Evolutionary conservation across 352 stramenopile species (phyloP), one percentile per base, ranked within the genome.

Genomic region (Blastocystis sp.): DNA sequence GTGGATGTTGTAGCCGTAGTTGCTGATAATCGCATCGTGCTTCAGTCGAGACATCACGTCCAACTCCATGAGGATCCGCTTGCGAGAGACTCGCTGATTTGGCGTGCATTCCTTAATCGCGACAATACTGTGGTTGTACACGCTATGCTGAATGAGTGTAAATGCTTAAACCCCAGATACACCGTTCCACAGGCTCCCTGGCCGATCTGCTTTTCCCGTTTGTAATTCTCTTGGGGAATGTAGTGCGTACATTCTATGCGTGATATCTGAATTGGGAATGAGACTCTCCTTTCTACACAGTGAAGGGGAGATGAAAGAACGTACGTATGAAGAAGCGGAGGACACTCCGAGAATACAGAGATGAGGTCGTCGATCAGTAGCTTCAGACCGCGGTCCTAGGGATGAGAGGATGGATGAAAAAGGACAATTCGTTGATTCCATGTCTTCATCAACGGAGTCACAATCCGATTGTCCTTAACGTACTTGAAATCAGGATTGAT

Each of bases 101-200:
- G 43, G 45, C 3, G n/a, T 40, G 71, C 14, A 68, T 54, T 81
- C 28, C 52, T 81, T 81, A 34, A 81, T 81, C 52, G 71, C 71
- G 11, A 81, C 52, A 9, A 40, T 0, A 3, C 45, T 21, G 17
- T 43, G 3, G 43, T 81, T 81, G 59, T 81, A 81, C 10, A 64
- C 24, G 14, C 71, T 74, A 42, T 9, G 2, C 24, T 34, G 28
- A 34, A 19, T 38, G 19, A 74, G 7, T 43, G 7, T 42, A 7
- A 74, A 38, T 52, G 21, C 34, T 48, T 52, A 48, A 17, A 74
- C 64, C 64, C 71, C 14, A 34, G n/a, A 40, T 68, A 81, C 11
- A 81, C 71, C 34, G 34, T 34, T 21, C 71, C 71, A n/a, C 71
- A 43, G 19, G 43, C 62, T 19, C 71, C 71, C 21, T 42, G 6